Evolutionary conservation across 495 filamentous ascomycete species (phyloP).

Genomic region (Talaromyces liani): DNA sequence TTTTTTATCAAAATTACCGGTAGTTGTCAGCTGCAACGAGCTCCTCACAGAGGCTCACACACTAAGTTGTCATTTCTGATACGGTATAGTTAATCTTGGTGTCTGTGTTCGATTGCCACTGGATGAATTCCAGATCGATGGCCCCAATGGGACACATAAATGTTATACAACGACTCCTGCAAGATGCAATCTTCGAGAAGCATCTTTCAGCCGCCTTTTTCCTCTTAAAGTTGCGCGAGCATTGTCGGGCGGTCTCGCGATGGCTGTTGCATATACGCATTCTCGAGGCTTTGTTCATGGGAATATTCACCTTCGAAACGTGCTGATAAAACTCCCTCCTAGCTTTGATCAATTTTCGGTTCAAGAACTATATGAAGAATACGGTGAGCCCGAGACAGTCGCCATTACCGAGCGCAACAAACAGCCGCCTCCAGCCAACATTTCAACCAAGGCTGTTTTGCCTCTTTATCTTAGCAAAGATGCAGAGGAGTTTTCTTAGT

Average conservation of each 20-base stretch:
- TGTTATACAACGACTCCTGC: constrained; percentile 21
- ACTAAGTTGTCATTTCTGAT: too few species aligned
- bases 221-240: constrained; percentile 24
- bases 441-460: constrained; percentile 7
- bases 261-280: constrained; percentile 26
- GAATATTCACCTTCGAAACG: constrained; percentile 31
- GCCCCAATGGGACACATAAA: constrained; percentile 23
- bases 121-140: constrained; percentile 22
- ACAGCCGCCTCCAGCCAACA: constrained; percentile 9
- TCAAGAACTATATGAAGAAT: constrained; percentile 17
- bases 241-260: constrained; percentile 15
- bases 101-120: too few species aligned
- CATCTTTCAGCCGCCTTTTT: constrained; percentile 21
- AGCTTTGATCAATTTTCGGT: constrained; percentile 20
- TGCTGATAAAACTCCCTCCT: constrained; percentile 29
- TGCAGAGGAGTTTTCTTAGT: constrained; percentile 5
- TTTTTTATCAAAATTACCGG: too few species aligned
- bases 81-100: too few species aligned
- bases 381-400: constrained; percentile 16
- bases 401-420: constrained; percentile 7
- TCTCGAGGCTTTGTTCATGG: constrained; percentile 28
- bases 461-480: constrained; percentile 7
- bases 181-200: constrained; percentile 21
- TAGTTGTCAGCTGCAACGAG: too few species aligned
- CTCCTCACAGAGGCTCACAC: too few species aligned